Evolutionary conservation across 129 eudicot species (phyloP).

Genomic region (Logfia minima): DNA sequence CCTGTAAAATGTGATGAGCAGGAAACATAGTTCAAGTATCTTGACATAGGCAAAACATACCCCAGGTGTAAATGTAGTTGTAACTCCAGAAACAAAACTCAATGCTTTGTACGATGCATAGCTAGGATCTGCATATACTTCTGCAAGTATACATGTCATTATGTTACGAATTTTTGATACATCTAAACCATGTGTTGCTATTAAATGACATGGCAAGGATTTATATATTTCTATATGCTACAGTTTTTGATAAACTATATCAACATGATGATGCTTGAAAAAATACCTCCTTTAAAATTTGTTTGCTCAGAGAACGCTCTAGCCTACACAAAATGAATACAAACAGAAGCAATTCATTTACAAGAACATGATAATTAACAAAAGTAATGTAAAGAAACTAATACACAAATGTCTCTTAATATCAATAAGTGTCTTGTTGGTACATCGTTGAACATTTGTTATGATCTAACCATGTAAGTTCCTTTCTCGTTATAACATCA

Average conservation of each 20-base stretch:
- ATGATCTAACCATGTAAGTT: conserved; percentile 9
- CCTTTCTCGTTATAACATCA: background rate
- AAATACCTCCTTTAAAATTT: conserved; percentile 80
- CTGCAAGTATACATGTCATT: conserved; percentile 43
- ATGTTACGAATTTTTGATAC: background rate
- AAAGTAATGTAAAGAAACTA: background rate
- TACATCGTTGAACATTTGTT: background rate
- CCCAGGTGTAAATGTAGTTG: conserved; percentile 88
- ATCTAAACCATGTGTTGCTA: background rate
- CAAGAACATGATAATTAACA: background rate
- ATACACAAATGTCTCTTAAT: background rate
- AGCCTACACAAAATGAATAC: conserved; percentile 52
- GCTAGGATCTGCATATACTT: conserved; percentile 92
- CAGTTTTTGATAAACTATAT: background rate
- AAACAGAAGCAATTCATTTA: background rate
- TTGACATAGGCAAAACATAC: conserved; percentile 37
- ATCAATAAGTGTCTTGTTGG: background rate
- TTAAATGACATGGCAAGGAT: background rate
- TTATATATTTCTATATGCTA: background rate
- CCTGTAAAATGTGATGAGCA: background rate
- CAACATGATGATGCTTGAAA: conserved; percentile 12
- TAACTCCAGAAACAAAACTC: conserved; percentile 76
- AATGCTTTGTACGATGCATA: conserved; percentile 80
- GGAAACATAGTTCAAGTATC: conserved; percentile 5
- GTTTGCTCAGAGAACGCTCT: conserved; percentile 71